A percentile compares a stretch with the other conserved stretches of the same genome.
Conservation (phyloP, 257 asterid species). For the Paulownia fortunei region DNA sequence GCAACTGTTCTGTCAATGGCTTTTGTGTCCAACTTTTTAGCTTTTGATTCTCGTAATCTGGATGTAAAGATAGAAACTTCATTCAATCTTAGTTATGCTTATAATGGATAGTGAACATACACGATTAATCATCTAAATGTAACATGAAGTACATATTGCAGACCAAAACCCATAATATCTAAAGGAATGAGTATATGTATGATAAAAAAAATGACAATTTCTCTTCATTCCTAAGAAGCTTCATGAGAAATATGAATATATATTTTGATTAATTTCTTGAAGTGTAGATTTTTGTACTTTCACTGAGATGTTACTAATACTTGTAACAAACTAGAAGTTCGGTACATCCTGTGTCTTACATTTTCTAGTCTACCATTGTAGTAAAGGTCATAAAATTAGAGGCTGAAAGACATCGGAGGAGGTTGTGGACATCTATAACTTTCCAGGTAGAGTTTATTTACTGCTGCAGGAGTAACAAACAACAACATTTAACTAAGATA, state of each 20-base stretch:
- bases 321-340: no score
- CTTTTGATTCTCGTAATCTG: constrained; percentile 36
- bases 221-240: background rate
- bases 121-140: background rate
- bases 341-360: no score
- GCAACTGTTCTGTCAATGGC: constrained; percentile 59
- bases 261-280: background rate
- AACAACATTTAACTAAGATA: background rate
- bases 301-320: background rate
- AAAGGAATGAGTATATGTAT: background rate
- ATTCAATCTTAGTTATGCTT: constrained; percentile 12
- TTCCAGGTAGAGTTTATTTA: no score
- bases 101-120: background rate
- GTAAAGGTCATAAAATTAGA: no score
- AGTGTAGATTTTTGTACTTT: background rate
- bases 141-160: background rate
- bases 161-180: background rate
- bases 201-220: background rate
- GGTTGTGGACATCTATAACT: no score
- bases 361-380: no score
- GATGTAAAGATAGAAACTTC: background rate
- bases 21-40: constrained; percentile 28
- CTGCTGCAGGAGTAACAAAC: background rate
- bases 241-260: background rate
- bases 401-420: no score